These are phyloP conservation scores for Trichophyton simii DNA, from an alignment of 2,329 filamentous ascomycete genomes.

Conservation along the genomic window DNA sequence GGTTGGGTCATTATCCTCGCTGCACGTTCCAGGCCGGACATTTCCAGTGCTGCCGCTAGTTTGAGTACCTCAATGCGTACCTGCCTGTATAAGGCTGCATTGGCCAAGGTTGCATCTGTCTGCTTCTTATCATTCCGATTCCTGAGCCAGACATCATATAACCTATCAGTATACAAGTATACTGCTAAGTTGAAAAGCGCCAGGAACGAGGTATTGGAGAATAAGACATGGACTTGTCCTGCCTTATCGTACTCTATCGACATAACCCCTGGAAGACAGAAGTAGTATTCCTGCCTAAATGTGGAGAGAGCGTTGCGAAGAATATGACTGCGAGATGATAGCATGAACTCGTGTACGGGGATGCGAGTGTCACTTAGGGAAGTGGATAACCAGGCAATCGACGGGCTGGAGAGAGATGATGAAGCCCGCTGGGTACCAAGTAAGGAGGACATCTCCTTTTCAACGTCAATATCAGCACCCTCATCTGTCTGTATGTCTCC, in stretches of 20 bases:
- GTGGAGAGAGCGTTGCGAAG: slow-evolving; percentile 51
- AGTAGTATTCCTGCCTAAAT: slow-evolving; percentile 43
- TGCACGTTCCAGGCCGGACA: slow-evolving; percentile 61
- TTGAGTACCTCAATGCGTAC: slow-evolving; percentile 80
- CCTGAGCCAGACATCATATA: slow-evolving; percentile 79
- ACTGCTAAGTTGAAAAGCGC: slow-evolving; percentile 67
- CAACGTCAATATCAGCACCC: not conserved
- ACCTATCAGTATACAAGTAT: slow-evolving; percentile 66
- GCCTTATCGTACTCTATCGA: slow-evolving; percentile 41
- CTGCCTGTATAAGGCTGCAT: slow-evolving; percentile 63
- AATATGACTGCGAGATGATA: slow-evolving; percentile 60
- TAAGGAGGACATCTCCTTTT: not conserved
- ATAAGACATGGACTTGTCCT: slow-evolving; percentile 47
- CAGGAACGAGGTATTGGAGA: slow-evolving; percentile 61
- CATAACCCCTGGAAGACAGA: slow-evolving; percentile 49
- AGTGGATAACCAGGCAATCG: slow-evolving; percentile 37
- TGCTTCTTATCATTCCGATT: slow-evolving; percentile 48
- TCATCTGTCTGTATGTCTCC: not conserved
- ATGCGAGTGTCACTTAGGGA: slow-evolving; percentile 56
- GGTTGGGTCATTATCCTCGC: slow-evolving; percentile 62
- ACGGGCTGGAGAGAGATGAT: slow-evolving; percentile 19
- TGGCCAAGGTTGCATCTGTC: slow-evolving; percentile 45
- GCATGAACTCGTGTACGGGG: slow-evolving; percentile 70
- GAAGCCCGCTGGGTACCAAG: slow-evolving; percentile 14
- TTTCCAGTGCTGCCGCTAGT: slow-evolving; percentile 56